These are phyloP conservation scores for Aspergillus heteromorphus DNA, from an alignment of 495 filamentous ascomycete genomes.

Conservation along the genomic window DNA sequence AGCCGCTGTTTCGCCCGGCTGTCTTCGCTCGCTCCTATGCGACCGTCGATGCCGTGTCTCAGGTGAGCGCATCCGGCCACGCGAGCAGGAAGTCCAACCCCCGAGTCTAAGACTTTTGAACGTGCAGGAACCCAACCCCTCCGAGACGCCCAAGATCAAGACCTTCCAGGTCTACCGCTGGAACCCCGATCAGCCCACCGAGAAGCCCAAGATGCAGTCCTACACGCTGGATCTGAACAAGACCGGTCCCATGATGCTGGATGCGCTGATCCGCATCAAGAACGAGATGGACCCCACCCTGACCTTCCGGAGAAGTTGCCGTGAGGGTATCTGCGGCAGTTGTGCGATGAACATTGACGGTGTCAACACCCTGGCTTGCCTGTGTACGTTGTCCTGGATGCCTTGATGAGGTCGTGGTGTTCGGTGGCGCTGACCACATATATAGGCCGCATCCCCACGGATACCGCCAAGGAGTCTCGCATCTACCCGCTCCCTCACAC, in stretches of 20 bases:
- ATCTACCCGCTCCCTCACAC: constrained; percentile 98
- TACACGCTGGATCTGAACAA: constrained; percentile 95
- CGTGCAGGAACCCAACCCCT: constrained; percentile 50
- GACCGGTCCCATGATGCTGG: constrained; percentile 97
- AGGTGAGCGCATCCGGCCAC: constrained; percentile 31
- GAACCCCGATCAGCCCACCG: constrained; percentile 85
- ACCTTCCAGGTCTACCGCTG: constrained; percentile 99
- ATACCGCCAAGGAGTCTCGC: constrained; percentile 73
- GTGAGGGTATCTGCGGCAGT: constrained; percentile 96
- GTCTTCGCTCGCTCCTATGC: constrained; percentile 45
- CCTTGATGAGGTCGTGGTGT: not conserved
- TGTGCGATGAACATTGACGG: constrained; percentile 99
- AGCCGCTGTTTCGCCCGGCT: constrained; percentile 46
- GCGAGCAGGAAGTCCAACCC: constrained; percentile 22
- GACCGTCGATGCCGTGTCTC: constrained; percentile 42
- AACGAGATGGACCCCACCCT: constrained; percentile 96
- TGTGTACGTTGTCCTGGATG: constrained; percentile 64
- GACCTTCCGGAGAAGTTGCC: constrained; percentile 90
- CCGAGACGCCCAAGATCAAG: constrained; percentile 64
- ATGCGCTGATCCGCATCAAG: constrained; percentile 96
- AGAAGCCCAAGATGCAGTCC: constrained; percentile 91
- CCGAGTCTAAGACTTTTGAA: constrained; percentile 48
- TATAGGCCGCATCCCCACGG: constrained; percentile 87
- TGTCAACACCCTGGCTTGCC: constrained; percentile 90
- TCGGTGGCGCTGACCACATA: constrained; percentile 5